These are phyloP conservation scores for Peterozyma toletana DNA, from an alignment of 805 yeast genomes.

Conservation along the genomic window DNA sequence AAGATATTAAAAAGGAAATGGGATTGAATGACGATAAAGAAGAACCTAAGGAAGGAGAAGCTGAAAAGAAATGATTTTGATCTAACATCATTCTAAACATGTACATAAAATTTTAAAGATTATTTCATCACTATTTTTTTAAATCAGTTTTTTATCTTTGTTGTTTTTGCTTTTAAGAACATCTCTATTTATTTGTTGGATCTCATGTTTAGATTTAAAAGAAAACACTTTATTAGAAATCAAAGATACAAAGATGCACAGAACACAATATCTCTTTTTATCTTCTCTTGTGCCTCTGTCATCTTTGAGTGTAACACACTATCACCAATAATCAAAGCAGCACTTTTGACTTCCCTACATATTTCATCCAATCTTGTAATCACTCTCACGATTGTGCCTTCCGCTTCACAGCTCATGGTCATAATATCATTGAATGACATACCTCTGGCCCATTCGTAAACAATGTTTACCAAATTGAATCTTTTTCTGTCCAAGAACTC, in stretches of 20 bases:
- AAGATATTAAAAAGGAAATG: not conserved
- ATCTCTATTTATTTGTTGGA: too few relatives aligned
- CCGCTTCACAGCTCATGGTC: conserved; percentile 82
- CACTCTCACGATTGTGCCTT: conserved; percentile 95
- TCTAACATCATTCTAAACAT: not conserved
- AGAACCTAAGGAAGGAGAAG: too few relatives aligned
- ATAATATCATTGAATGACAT: conserved; percentile 86
- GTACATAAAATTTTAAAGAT: not conserved
- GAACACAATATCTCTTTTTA: conserved; percentile 94
- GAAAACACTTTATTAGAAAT: conserved; percentile 4
- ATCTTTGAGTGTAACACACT: conserved; percentile 83
- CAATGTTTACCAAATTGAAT: conserved; percentile 87
- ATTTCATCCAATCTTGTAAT: conserved; percentile 91
- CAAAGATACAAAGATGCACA: conserved; percentile 89
- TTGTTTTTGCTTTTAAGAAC: too few relatives aligned
- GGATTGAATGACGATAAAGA: too few relatives aligned
- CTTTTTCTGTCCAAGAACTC: conserved; percentile 77
- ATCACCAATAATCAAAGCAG: conserved; percentile 92
- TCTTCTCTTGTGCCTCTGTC: conserved; percentile 87
- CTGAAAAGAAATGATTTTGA: too few relatives aligned
- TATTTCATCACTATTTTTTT: not conserved
- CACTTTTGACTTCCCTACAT: conserved; percentile 89
- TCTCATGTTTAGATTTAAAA: not conserved
- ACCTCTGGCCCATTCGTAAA: conserved; percentile 98
- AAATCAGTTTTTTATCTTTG: not conserved